Conservation (phyloP, 164 flowering plant species). For the Nymphaea colorata region DNA sequence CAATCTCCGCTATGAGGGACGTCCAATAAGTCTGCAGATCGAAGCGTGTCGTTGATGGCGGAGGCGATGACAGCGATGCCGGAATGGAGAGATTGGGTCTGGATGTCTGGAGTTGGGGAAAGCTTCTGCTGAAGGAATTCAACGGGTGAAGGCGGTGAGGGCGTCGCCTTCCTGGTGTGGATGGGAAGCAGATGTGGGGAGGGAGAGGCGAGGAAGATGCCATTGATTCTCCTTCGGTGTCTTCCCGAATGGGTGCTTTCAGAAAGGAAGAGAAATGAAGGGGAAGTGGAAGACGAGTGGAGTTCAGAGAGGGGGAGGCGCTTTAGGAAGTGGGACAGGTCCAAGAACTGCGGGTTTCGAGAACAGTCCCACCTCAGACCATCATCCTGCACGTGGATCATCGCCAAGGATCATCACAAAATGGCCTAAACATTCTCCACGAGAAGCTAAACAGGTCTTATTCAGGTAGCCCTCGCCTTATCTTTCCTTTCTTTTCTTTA, state of each 20-base stretch:
- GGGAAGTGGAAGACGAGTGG: too few relatives aligned
- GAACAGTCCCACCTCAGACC: too few relatives aligned
- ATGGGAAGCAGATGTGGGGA: neutral
- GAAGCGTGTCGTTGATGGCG: slow-evolving; percentile 1
- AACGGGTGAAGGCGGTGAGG: neutral
- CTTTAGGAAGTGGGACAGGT: too few relatives aligned
- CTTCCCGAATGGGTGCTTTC: neutral
- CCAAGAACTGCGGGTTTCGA: too few relatives aligned
- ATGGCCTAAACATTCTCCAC: too few relatives aligned
- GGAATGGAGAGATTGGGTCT: neutral
- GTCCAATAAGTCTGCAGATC: slow-evolving; percentile 14
- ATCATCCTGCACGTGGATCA: too few relatives aligned
- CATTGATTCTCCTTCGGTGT: neutral
- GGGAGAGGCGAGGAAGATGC: neutral
- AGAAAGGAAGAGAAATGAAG: too few relatives aligned
- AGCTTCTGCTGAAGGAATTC: neutral
- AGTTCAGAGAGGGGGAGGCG: too few relatives aligned
- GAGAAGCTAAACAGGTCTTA: too few relatives aligned
- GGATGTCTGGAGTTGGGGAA: neutral
- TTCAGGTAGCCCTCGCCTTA: too few relatives aligned
- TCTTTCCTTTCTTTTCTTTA: too few relatives aligned
- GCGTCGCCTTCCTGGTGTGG: neutral
- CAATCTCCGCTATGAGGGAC: slow-evolving; percentile 7
- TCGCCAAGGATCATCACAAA: too few relatives aligned
- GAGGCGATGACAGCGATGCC: neutral